Percentiles rank a stretch among this genome's conserved stretches.
Conservation (phyloP, 345 rosid genomes). For the Hibiscus trionum region DNA sequence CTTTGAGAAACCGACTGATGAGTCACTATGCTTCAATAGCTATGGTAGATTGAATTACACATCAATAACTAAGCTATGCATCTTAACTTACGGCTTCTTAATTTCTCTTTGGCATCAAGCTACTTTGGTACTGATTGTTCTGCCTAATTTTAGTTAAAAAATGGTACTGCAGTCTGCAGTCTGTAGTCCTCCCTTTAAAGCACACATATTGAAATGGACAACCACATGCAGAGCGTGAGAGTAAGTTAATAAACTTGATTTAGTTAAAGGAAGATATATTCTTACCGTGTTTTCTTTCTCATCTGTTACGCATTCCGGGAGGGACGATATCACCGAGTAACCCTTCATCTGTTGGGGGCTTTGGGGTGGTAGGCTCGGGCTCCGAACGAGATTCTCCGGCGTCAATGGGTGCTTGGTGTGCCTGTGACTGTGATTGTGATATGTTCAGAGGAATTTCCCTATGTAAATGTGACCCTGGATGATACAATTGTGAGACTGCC, state of each 20-base stretch:
- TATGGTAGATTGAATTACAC: not conserved
- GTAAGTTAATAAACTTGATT: not conserved
- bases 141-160: not conserved
- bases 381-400: slow-evolving; percentile 10
- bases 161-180: not conserved
- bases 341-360: slow-evolving; percentile 49
- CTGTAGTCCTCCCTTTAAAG: not conserved
- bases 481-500: slow-evolving; percentile 43
- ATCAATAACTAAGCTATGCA: not conserved
- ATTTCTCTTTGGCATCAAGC: not conserved
- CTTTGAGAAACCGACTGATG: too few relatives aligned
- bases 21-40: too few relatives aligned
- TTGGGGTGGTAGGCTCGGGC: slow-evolving; percentile 14
- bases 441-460: slow-evolving; percentile 27
- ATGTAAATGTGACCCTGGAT: slow-evolving; percentile 34
- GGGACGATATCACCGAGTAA: slow-evolving; percentile 86
- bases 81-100: not conserved
- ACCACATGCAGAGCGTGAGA: not conserved
- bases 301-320: slow-evolving; percentile 61
- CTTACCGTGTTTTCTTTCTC: slow-evolving; percentile 26
- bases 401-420: slow-evolving; percentile 19
- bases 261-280: not conserved
- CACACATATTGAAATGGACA: not conserved
- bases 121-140: not conserved
- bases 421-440: slow-evolving; percentile 14